Conservation (phyloP, 2,329 filamentous ascomycete genomes). For the Botrytis squamosa region DNA sequence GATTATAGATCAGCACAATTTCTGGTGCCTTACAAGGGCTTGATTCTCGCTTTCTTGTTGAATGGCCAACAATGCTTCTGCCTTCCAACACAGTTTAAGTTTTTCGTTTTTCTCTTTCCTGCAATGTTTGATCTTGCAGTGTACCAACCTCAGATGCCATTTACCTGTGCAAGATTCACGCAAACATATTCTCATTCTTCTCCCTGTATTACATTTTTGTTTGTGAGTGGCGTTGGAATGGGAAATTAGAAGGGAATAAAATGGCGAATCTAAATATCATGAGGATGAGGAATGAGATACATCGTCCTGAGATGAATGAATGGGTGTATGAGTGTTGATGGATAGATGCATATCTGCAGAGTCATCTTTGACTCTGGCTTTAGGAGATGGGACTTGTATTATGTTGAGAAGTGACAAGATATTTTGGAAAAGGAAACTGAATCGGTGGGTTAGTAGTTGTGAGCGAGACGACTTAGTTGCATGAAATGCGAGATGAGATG, state of each 20-base stretch:
- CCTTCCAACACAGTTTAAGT: background rate
- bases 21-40: background rate
- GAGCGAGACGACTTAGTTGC: background rate
- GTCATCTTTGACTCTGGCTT: no score
- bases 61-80: background rate
- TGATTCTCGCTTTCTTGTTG: background rate
- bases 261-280: conserved; percentile 12
- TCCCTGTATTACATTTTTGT: conserved; percentile 1
- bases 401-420: background rate
- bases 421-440: background rate
- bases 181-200: background rate
- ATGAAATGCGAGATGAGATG: background rate
- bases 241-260: conserved; percentile 13
- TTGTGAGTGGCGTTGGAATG: background rate
- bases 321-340: background rate
- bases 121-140: conserved; percentile 2
- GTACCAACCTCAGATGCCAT: background rate
- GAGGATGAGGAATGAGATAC: conserved; percentile 10
- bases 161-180: background rate
- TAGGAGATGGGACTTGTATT: background rate
- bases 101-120: background rate
- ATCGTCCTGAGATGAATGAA: background rate
- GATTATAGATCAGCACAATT: background rate
- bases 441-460: background rate
- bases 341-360: background rate